Percentiles rank a stretch among this genome's conserved stretches.
phyloP scores from a whole-genome alignment of 331 rosid genomes.

The Rosa hybrid region DNA sequence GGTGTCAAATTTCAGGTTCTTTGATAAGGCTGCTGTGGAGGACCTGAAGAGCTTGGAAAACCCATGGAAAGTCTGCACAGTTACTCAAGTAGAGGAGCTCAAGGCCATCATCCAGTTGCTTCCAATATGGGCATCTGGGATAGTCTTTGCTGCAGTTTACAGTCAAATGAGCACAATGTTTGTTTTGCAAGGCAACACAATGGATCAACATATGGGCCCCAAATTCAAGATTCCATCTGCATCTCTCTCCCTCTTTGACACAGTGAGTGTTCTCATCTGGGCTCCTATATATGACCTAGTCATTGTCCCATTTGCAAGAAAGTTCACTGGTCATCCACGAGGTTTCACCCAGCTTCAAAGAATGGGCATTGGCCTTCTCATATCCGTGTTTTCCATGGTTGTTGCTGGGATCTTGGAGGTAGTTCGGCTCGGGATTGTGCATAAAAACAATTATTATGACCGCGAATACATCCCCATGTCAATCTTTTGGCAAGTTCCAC shows the following conservation, averaged over 20 bases:
- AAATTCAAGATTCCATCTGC: constrained; percentile 70
- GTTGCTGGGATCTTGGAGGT: constrained; percentile 65
- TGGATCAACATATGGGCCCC: constrained; percentile 72
- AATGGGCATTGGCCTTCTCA: constrained; percentile 70
- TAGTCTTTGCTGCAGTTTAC: constrained; percentile 65
- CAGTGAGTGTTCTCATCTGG: constrained; percentile 71
- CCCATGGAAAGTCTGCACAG: constrained; percentile 75
- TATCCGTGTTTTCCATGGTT: constrained; percentile 61
- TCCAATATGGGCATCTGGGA: constrained; percentile 74
- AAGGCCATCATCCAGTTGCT: constrained; percentile 54
- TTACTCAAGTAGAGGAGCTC: constrained; percentile 80
- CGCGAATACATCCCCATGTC: constrained; percentile 56
- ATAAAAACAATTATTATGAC: constrained; percentile 53
- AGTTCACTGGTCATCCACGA: constrained; percentile 57
- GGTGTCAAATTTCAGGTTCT: constrained; percentile 45
- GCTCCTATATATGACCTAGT: constrained; percentile 52
- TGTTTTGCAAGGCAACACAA: constrained; percentile 74
- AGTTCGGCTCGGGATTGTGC: constrained; percentile 42
- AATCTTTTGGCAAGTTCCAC: constrained; percentile 81
- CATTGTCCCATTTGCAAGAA: constrained; percentile 59
- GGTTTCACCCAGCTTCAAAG: constrained; percentile 75
- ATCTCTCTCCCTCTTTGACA: constrained; percentile 68
- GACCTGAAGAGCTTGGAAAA: constrained; percentile 27
- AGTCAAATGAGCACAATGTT: constrained; percentile 84
- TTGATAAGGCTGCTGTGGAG: constrained; percentile 74